Base-by-base conservation (phyloP, 192 early-diverging fungal species). In the Coemansia sp. region DNA sequence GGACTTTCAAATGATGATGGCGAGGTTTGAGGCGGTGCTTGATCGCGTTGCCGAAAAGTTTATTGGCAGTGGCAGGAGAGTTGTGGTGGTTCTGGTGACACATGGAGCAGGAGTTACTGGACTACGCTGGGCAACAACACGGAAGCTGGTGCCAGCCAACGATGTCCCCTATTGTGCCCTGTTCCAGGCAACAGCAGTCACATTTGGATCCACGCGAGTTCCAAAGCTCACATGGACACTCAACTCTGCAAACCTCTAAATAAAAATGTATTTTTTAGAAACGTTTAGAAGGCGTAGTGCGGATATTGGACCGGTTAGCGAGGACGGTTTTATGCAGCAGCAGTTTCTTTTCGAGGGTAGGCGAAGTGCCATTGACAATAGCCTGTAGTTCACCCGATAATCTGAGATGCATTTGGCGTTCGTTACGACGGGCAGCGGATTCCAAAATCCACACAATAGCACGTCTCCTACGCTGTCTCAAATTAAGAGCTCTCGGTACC, bases 381-480 rank as follows among this genome's bases (percentile, higher is more conserved):
- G 88, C 89, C 67, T 92, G 77, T 29, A 97, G 76, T 62, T 97
- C 93, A 11, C 67, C 84, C 15, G 87, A 90, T 48, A 97, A 69
- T 6, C 91, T 72, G 59, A 87, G 82, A 56, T 84, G 83, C 66
- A 92, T 87, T 40, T 64, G 53, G 59, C 86, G 85, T 42, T 90
- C 86, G 6, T 76, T 83, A 15, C 88, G 74, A 52, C 81, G 87
- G 3, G 78, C 67, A 0, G 87, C 86, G 8, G 90, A 87, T 22
- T 93, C 89, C 52, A 91, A 42, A 18, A 95, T 88, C 95, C 93
- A 98, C 54, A 91, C 75, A 52, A 95, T 92, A 15, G 87, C 95
- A 15, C 83, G 84, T 48, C 85, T 80, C 39, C 83, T 75, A 34
- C 92, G 68, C 70, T 96, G 92, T 18, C 92, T 72, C 70, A 89